These are phyloP conservation scores for Bryum argenteum DNA, from an alignment of 225 moss, liverwort and hornwort genomes.

Conservation along the genomic window DNA sequence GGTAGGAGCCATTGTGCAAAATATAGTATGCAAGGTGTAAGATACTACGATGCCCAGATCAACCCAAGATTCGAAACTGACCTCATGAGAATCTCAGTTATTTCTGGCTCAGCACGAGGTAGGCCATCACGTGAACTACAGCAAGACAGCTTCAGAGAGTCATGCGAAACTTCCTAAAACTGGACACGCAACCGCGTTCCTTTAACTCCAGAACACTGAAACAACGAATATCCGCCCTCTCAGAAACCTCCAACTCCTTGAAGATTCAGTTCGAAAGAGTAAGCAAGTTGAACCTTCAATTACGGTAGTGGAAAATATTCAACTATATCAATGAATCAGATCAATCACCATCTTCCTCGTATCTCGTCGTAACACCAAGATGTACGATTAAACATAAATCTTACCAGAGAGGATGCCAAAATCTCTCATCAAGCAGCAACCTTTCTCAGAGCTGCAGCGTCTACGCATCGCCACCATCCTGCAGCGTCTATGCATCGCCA, in stretches of 20 bases:
- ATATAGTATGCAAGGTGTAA: neutral
- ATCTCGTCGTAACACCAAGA: neutral
- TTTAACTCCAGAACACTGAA: conserved; percentile 1
- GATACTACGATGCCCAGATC: conserved; percentile 5
- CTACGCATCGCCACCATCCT: conserved; percentile 4
- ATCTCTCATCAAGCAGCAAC: neutral
- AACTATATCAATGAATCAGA: neutral
- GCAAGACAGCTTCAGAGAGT: neutral
- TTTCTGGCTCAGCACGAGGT: neutral
- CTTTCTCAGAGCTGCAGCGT: conserved; percentile 4
- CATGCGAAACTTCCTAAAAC: neutral
- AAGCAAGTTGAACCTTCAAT: no score
- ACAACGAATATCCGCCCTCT: neutral
- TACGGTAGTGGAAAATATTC: no score
- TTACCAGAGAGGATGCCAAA: conserved; percentile 8
- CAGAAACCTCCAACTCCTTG: neutral
- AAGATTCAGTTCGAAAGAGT: no score
- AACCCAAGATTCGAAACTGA: neutral
- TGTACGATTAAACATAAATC: conserved; percentile 12
- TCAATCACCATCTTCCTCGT: neutral
- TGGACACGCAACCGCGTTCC: neutral
- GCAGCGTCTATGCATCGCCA: conserved; percentile 11
- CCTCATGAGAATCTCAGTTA: neutral
- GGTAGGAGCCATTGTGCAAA: neutral
- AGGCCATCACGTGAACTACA: neutral